Conservation (phyloP, 2,329 filamentous ascomycete genomes). For the Cercospora zeina region DNA sequence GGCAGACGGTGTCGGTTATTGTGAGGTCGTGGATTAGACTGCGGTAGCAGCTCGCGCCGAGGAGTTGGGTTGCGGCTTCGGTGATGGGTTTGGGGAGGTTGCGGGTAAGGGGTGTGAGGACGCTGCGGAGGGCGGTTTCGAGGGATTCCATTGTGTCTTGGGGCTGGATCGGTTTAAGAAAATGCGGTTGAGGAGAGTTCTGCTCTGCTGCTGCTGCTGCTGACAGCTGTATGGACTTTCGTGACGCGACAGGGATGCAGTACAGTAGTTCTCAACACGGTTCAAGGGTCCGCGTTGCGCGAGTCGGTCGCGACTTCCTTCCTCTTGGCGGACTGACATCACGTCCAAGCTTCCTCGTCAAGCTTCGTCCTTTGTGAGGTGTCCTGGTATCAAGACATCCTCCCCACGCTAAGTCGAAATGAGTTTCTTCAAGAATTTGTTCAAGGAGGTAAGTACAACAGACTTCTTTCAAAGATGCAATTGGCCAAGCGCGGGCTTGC, state of each 20-base stretch:
- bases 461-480: background rate
- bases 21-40: slow-evolving; percentile 83
- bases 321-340: slow-evolving; percentile 5
- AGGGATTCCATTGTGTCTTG: slow-evolving; percentile 47
- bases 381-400: background rate
- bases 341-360: slow-evolving; percentile 9
- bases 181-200: background rate
- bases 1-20: slow-evolving; percentile 71
- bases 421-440: slow-evolving; percentile 51
- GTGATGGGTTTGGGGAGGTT: slow-evolving; percentile 67
- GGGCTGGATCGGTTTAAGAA: no score
- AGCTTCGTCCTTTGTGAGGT: background rate
- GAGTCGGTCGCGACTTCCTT: slow-evolving; percentile 2
- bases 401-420: slow-evolving; percentile 26
- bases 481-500: background rate
- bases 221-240: slow-evolving; percentile 16
- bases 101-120: slow-evolving; percentile 49
- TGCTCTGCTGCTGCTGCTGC: background rate
- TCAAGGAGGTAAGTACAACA: slow-evolving; percentile 46
- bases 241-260: slow-evolving; percentile 11
- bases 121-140: slow-evolving; percentile 46
- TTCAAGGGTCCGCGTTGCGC: background rate
- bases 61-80: slow-evolving; percentile 73
- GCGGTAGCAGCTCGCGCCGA: slow-evolving; percentile 83
- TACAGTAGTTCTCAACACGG: background rate